A percentile compares a stretch with the other conserved stretches of the same genome.
Evolutionary conservation across 2,329 filamentous ascomycete species (phyloP).

Genomic region (Aureobasidium sp.): DNA sequence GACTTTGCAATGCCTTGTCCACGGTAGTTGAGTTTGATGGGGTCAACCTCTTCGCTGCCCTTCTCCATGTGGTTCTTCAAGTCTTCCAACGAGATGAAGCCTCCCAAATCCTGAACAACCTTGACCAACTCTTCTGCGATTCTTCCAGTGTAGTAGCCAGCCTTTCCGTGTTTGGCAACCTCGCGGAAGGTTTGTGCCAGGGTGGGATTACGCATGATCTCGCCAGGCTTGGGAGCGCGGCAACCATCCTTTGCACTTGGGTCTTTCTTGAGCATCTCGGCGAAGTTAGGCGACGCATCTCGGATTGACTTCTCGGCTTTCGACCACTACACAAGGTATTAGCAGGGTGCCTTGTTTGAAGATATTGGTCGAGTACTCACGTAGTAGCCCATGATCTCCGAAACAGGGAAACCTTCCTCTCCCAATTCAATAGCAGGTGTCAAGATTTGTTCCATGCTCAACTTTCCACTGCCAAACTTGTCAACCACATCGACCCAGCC

Average conservation of each 20-base stretch:
- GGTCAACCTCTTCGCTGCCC: constrained; percentile 71
- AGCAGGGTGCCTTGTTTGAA: not conserved
- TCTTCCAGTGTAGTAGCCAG: constrained; percentile 80
- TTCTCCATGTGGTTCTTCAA: constrained; percentile 63
- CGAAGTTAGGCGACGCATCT: constrained; percentile 71
- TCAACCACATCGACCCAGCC: constrained; percentile 89
- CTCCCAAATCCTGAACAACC: constrained; percentile 66
- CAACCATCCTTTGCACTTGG: constrained; percentile 57
- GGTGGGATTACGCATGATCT: constrained; percentile 79
- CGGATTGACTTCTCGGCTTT: constrained; percentile 54
- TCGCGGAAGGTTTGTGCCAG: constrained; percentile 74
- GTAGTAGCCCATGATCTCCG: constrained; percentile 61
- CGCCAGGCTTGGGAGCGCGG: constrained; percentile 67
- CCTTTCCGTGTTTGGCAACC: constrained; percentile 71
- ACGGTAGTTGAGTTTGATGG: constrained; percentile 72
- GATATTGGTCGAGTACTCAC: constrained; percentile 42
- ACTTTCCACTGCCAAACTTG: constrained; percentile 78
- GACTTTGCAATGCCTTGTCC: constrained; percentile 51
- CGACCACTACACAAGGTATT: constrained; percentile 54
- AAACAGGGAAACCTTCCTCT: constrained; percentile 84
- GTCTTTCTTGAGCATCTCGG: constrained; percentile 80
- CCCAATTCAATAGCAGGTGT: constrained; percentile 75
- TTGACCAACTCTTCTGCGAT: constrained; percentile 75
- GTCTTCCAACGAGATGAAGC: constrained; percentile 70
- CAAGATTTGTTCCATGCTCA: constrained; percentile 69